Evolutionary conservation across 805 yeast species (phyloP), one percentile per base, ranked within the genome.

Genomic region (Metschnikowia similis): DNA sequence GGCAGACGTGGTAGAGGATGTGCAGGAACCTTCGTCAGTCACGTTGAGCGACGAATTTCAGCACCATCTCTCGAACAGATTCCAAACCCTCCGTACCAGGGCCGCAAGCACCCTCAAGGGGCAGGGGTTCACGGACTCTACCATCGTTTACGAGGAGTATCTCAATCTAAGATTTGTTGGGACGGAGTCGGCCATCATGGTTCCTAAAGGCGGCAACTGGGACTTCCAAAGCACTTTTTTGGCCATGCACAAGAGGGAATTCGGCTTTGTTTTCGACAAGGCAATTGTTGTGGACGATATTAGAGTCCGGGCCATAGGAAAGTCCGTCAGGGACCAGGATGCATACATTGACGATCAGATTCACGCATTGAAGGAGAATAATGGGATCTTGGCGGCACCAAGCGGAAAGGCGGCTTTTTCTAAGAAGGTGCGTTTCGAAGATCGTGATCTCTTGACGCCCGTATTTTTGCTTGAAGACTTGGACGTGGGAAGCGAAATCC

Each of bases 271-370:
- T 2, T 56, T 57, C 14, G 58, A 54, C 29, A 56, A 54, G 38
- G 52, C 45, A 3, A 47, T 64, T 35, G 55, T 60, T 34, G 61
- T 57, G 26, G 59, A 60, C 21, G 58, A 62, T 9, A 56, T 64
- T 10, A 48, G 58, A 16, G 62, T 58, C 6, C 47, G 59, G 29
- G 61, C 55, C 11, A 51, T 57, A 30, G 58, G 56, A 6, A 56
- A 50, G 39, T 35, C 48, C 4, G 48, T 36, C 3, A 27, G 50
- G 8, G 35, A 29, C 26, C 42, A 35, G 14, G 58, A 55, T 14
- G 51, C 48, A n/a, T 47, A 37, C 36, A 51, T 56, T 27, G 60
- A 56, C 35, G 53, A 38, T 10, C 60, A 55, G 45, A 51, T 56
- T 11, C 9, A 39, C 28, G 40, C 37, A 14, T 50, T 56, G 29